A percentile compares a stretch with the other conserved stretches of the same genome.
These are phyloP conservation scores for Taphrina betulina DNA, from an alignment of 1,139 yeast species.

Conservation along the genomic window DNA sequence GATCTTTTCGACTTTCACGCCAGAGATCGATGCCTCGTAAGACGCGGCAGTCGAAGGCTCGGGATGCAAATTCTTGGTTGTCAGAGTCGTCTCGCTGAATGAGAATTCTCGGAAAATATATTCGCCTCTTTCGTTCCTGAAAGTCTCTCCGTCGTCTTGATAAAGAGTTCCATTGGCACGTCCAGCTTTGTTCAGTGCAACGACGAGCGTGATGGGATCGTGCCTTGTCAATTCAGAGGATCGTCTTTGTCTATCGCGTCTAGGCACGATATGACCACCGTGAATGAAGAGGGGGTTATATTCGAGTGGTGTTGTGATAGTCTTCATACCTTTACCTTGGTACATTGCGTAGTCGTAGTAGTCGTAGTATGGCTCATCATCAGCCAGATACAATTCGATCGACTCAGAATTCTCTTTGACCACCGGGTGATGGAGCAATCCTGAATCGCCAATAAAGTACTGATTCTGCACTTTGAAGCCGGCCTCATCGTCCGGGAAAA, in stretches of 20 bases:
- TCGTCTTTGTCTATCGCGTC: constrained; percentile 74
- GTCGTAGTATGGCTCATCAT: constrained; percentile 51
- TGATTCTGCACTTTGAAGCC: constrained; percentile 72
- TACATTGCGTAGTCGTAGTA: constrained; percentile 58
- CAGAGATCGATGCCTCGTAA: constrained; percentile 41
- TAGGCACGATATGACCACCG: constrained; percentile 73
- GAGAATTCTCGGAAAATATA: constrained; percentile 47
- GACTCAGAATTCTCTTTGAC: constrained; percentile 55
- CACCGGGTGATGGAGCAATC: constrained; percentile 79
- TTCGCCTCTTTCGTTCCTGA: constrained; percentile 55
- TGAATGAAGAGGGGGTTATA: constrained; percentile 70
- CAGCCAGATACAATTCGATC: constrained; percentile 63
- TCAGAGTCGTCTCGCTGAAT: constrained; percentile 36
- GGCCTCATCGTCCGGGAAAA: constrained; percentile 54
- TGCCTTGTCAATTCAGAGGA: constrained; percentile 69
- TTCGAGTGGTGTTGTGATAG: constrained; percentile 54
- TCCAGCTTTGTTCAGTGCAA: constrained; percentile 57
- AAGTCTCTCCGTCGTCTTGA: constrained; percentile 81
- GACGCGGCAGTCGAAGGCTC: constrained; percentile 39
- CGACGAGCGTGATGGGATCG: constrained; percentile 79
- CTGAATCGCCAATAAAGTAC: constrained; percentile 72
- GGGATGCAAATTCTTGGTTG: constrained; percentile 37
- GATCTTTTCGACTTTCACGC: constrained; percentile 58
- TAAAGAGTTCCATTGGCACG: constrained; percentile 64
- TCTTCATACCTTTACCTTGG: constrained; percentile 47